Evolutionary conservation across 1,284 basidiomycete species (phyloP), one percentile per base, ranked within the genome.

Genomic region (Gastroboletus turbinatus): DNA sequence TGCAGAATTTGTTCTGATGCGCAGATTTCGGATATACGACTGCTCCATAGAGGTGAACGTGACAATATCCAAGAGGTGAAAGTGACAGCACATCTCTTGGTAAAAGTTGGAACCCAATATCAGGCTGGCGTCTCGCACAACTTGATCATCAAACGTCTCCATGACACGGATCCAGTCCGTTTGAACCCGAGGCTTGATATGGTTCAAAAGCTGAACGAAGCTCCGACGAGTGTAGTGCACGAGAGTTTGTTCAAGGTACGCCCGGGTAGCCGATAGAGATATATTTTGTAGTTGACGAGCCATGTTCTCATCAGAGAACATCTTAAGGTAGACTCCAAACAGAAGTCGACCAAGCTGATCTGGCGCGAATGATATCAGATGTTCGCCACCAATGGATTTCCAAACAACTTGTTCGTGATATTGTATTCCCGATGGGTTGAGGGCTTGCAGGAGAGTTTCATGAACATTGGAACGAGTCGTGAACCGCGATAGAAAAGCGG

Each of bases 401-500:
- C 82, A 82, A 2, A 74, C 70, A 4, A 76, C 67, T 17, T 67
- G 67, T 56, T 80, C 74, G 44, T 78, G 76, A 46, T 72, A 78
- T 53, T 80, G 78, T 4, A 8, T 21, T n/a, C 38, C 14, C 3
- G 42, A 6, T 35, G 50, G 33, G 27, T 36, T 21, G 16, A 52
- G 23, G 23, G 27, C n/a, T 17, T 60, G 52, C 7, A 68, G 35
- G 21, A 73, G 17, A 0, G 77, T 48, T 58, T 83, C 80, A 50
- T 81, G 74, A 0, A 68, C 66, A 58, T 79, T 79, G 8, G 76
- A 80, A 2, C 68, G 68, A 2, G 73, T 72, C 3, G 72, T 72
- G 60, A 78, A 81, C 1, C 74, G 73, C 0, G 78, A 75, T 9
- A 80, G 51, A 52, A 73, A 78, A 27, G 73, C 65, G 16, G 73